Evolutionary conservation across 805 yeast genomes (phyloP).

Genomic region (Cyberlindnera subsufficiens): DNA sequence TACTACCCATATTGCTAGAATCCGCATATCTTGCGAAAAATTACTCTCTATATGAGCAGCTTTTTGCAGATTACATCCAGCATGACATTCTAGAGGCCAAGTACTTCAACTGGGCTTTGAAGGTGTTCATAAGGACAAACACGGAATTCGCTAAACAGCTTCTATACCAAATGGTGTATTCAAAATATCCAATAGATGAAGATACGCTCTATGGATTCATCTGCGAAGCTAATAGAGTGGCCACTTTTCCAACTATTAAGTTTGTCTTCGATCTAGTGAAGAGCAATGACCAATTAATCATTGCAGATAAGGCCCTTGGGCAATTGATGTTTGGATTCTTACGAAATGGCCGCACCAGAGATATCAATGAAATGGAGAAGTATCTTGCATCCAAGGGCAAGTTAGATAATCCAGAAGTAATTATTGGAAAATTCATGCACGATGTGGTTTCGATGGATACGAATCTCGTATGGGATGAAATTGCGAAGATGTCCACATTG

Average conservation of each 20-base stretch:
- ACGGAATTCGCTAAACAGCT: constrained; percentile 23
- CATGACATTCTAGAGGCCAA: constrained; percentile 3
- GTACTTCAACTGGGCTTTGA: constrained; percentile 19
- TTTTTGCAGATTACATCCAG: constrained; percentile 16
- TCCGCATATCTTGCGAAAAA: constrained; percentile 2
- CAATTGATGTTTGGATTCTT: constrained; percentile 9
- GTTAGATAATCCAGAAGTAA: constrained; percentile 4
- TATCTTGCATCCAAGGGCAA: constrained; percentile 1
- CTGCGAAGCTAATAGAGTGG: constrained; percentile 11
- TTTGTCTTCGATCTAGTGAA: constrained; percentile 18
- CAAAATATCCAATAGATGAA: constrained; percentile 20
- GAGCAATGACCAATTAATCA: constrained; percentile 5
- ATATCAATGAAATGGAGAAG: constrained; percentile 4
- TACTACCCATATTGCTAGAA: constrained; percentile 1
- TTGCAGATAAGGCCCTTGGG: not conserved
- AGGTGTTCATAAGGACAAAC: constrained; percentile 15
- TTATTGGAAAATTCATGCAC: constrained; percentile 6
- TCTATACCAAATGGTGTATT: constrained; percentile 21
- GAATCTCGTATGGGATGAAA: constrained; percentile 3
- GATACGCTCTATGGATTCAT: constrained; percentile 16
- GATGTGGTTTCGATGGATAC: constrained; percentile 2
- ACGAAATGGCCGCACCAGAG: constrained; percentile 6
- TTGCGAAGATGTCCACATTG: constrained; percentile 1
- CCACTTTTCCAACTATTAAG: constrained; percentile 14
- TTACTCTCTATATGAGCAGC: constrained; percentile 13